Conservation (phyloP, 495 filamentous ascomycete genomes). For the Podospora fimiseda region DNA sequence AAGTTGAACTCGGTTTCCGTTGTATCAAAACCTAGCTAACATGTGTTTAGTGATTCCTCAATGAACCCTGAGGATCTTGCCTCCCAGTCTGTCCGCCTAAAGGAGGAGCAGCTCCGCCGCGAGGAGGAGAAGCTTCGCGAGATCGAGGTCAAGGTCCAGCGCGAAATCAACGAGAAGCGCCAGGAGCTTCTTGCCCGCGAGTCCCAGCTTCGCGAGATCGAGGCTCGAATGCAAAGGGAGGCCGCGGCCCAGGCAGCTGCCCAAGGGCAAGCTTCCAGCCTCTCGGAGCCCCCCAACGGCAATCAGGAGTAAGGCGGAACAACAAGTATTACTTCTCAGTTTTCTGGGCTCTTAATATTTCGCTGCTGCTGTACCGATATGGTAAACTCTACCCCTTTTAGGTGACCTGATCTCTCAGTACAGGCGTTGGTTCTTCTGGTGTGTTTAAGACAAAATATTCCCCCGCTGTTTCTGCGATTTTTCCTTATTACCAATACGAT, state of each 20-base stretch:
- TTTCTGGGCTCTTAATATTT: conserved; percentile 7
- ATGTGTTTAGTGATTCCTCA: conserved; percentile 57
- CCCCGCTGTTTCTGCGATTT: conserved; percentile 24
- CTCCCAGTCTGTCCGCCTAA: conserved; percentile 91
- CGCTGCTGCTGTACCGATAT: conserved; percentile 17
- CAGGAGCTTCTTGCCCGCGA: conserved; percentile 96
- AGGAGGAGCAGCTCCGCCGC: conserved; percentile 97
- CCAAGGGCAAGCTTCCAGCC: conserved; percentile 23
- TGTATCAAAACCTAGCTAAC: conserved; percentile 27
- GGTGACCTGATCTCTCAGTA: conserved; percentile 23
- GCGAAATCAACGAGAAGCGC: conserved; percentile 99
- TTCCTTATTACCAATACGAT: conserved; percentile 26
- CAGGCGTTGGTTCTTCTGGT: conserved; percentile 35
- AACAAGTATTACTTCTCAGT: background rate
- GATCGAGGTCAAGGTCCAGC: conserved; percentile 98
- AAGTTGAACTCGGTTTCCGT: conserved; percentile 41
- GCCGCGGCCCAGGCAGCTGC: conserved; percentile 30
- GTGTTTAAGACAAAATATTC: conserved; percentile 34
- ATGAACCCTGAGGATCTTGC: conserved; percentile 98
- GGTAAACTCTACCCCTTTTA: conserved; percentile 10
- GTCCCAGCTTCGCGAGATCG: conserved; percentile 94
- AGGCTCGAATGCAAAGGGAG: conserved; percentile 56
- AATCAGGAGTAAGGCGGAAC: conserved; percentile 34
- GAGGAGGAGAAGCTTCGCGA: conserved; percentile 99
- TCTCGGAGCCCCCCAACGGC: conserved; percentile 44